These are phyloP conservation scores for Zoysia matrella DNA, from an alignment of 202 grass and related monocot species.

Conservation along the genomic window DNA sequence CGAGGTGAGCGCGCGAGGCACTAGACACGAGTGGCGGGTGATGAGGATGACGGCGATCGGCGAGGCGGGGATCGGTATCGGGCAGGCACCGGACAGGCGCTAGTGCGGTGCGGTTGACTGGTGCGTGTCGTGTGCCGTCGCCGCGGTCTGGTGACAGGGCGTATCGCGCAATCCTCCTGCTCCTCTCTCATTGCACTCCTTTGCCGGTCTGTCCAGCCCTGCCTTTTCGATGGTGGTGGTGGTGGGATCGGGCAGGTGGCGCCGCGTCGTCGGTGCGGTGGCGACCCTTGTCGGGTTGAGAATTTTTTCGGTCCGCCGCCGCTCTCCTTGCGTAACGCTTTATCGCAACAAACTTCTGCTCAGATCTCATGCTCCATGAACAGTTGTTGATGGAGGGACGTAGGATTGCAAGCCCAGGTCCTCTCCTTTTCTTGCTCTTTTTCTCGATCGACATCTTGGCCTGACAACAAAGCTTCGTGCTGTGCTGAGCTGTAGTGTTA, in stretches of 20 bases:
- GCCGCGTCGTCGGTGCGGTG: conserved; percentile 13
- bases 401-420: not conserved
- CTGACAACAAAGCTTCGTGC: not conserved
- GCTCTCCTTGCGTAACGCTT: not conserved
- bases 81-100: not conserved
- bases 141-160: not conserved
- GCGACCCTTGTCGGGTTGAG: not conserved
- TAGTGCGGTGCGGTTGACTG: conserved; percentile 35
- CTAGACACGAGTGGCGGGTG: conserved; percentile 12
- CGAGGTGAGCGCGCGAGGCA: not conserved
- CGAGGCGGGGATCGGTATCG: not conserved
- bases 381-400: not conserved
- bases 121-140: not conserved
- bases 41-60: not conserved
- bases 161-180: not conserved
- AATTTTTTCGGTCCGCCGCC: not conserved
- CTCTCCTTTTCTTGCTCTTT: not conserved
- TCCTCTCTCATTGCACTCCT: not conserved
- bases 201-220: not conserved
- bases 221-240: not conserved
- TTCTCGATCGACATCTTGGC: not conserved
- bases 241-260: conserved; percentile 34
- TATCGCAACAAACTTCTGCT: conserved; percentile 36
- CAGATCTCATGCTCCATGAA: conserved; percentile 16
- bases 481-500: not conserved